Conservation (phyloP, 2,329 filamentous ascomycete genomes). For the Tolypocladium nubicola region DNA sequence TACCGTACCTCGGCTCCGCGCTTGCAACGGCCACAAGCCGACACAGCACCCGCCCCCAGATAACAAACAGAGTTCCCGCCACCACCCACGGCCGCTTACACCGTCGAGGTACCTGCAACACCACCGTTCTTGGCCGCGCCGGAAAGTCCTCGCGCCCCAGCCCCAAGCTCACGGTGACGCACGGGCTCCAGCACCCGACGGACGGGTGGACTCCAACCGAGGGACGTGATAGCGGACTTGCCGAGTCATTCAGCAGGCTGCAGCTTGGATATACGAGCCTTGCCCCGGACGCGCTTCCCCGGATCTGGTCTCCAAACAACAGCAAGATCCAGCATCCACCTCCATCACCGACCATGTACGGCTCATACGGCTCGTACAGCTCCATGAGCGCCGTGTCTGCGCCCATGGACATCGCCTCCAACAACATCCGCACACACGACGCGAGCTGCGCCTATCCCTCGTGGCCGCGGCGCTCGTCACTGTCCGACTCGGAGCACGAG, state of each 20-base stretch:
- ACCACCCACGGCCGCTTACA: neutral
- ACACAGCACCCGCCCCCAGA: neutral
- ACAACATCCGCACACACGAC: slow-evolving; percentile 29
- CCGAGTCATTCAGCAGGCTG: neutral
- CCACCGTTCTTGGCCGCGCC: neutral
- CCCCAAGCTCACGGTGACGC: neutral
- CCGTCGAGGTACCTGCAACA: neutral
- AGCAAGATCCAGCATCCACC: slow-evolving; percentile 11
- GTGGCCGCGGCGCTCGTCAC: slow-evolving; percentile 45
- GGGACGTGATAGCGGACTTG: slow-evolving; percentile 1
- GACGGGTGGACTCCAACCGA: slow-evolving; percentile 3
- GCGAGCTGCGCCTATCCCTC: slow-evolving; percentile 45
- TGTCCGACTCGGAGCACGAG: slow-evolving; percentile 30
- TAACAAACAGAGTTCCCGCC: neutral
- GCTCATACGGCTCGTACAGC: slow-evolving; percentile 40
- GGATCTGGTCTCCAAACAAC: neutral
- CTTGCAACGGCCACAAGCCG: neutral
- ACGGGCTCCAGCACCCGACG: slow-evolving; percentile 2
- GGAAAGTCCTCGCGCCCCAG: neutral
- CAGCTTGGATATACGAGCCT: neutral
- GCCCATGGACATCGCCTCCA: slow-evolving; percentile 35
- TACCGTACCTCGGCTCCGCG: neutral
- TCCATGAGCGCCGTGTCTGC: slow-evolving; percentile 31
- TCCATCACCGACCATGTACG: slow-evolving; percentile 30
- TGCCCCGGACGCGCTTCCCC: neutral